These are phyloP conservation scores for Kluyveromyces aestuarii DNA, from an alignment of 805 yeast species.

Conservation along the genomic window DNA sequence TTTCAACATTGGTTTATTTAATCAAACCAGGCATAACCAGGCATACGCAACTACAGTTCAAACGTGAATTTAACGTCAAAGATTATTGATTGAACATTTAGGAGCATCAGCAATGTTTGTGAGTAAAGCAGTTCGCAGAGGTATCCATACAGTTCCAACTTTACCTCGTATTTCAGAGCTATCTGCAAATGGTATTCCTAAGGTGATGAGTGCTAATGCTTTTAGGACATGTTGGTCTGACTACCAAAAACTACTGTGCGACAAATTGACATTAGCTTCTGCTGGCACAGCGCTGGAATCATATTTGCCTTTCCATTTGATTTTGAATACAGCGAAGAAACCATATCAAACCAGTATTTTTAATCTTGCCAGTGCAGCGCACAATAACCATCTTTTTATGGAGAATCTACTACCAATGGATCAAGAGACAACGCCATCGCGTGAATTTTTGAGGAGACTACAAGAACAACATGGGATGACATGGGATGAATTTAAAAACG, in stretches of 20 bases:
- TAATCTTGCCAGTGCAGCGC: constrained; percentile 85
- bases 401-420: constrained; percentile 36
- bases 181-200: constrained; percentile 20
- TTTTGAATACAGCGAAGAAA: constrained; percentile 56
- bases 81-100: neutral
- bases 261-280: constrained; percentile 53
- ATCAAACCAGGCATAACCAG: neutral
- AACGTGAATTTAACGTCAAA: too few species aligned
- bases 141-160: constrained; percentile 27
- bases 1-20: neutral
- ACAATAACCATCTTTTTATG: constrained; percentile 85
- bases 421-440: constrained; percentile 27
- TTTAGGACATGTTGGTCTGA: constrained; percentile 72
- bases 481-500: constrained; percentile 43
- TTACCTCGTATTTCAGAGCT: constrained; percentile 13
- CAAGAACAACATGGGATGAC: constrained; percentile 23
- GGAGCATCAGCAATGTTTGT: constrained; percentile 8
- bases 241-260: constrained; percentile 58
- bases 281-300: constrained; percentile 75
- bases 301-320: constrained; percentile 62
- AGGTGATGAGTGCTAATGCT: constrained; percentile 36
- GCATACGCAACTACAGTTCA: too few species aligned
- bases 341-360: constrained; percentile 57
- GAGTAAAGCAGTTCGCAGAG: constrained; percentile 15
- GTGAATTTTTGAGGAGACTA: constrained; percentile 29